Conservation (phyloP, 345 rosid genomes). For the Populus nigra region DNA sequence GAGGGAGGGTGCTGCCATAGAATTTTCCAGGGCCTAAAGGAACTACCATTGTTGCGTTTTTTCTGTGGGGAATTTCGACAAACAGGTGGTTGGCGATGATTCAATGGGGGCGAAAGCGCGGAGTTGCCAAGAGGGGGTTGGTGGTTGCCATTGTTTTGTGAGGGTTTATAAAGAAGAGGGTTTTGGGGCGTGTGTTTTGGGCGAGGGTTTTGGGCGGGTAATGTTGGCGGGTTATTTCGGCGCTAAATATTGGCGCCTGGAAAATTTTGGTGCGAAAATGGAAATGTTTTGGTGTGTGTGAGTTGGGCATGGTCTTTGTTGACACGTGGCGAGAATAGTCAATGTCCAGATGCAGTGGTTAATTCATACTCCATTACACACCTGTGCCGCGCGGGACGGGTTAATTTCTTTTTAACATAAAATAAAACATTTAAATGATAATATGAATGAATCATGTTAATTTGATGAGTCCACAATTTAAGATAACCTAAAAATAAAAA, state of each 20-base stretch:
- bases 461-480: too few species aligned
- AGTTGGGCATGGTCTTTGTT: too few species aligned
- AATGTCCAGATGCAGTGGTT: too few species aligned
- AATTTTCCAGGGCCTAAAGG: slow-evolving; percentile 63
- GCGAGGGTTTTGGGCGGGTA: background rate
- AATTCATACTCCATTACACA: too few species aligned
- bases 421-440: too few species aligned
- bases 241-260: slow-evolving; percentile 38
- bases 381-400: too few species aligned
- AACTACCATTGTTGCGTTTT: slow-evolving; percentile 39
- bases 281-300: too few species aligned
- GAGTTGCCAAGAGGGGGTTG: background rate
- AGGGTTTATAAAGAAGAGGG: background rate
- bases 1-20: slow-evolving; percentile 89
- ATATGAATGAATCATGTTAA: too few species aligned
- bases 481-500: too few species aligned
- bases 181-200: background rate
- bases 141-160: background rate
- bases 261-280: background rate
- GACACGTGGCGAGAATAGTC: too few species aligned
- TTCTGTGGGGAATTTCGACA: slow-evolving; percentile 6
- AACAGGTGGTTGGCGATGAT: background rate
- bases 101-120: background rate
- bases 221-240: slow-evolving; percentile 44
- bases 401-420: too few species aligned